Evolutionary conservation across 139 green algal genomes (phyloP).

Genomic region (Haematococcus lacustris): DNA sequence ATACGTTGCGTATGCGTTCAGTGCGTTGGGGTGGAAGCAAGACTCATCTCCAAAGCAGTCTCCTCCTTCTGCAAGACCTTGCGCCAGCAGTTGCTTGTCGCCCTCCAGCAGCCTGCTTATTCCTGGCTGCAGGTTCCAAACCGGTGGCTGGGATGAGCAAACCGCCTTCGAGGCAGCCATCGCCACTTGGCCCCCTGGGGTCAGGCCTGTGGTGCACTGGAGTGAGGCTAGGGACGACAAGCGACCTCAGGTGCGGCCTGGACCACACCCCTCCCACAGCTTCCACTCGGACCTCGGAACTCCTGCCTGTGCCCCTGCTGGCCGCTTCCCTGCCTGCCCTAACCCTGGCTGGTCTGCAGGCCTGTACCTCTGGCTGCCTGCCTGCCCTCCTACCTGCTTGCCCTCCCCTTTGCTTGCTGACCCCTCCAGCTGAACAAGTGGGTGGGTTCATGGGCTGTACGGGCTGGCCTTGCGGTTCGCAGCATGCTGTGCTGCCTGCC

Average conservation of each 20-base stretch:
- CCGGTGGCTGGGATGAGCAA: slow-evolving; percentile 36
- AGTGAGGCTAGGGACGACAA: slow-evolving; percentile 51
- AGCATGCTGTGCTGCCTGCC: not conserved
- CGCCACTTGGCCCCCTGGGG: slow-evolving; percentile 47
- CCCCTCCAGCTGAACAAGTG: not conserved
- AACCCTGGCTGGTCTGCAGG: not conserved
- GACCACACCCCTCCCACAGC: not conserved
- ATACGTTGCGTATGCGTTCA: no score
- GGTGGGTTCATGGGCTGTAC: not conserved
- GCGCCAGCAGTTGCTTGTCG: no score
- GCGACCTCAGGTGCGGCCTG: slow-evolving; percentile 10
- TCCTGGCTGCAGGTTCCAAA: not conserved
- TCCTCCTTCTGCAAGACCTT: no score
- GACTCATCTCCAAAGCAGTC: no score
- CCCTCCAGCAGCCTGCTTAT: no score
- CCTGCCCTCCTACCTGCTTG: no score
- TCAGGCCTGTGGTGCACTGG: slow-evolving; percentile 62
- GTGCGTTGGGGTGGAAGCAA: no score
- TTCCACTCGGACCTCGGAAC: not conserved
- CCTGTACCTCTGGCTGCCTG: not conserved
- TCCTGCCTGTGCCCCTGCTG: not conserved
- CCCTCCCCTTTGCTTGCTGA: not conserved
- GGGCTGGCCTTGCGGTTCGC: not conserved
- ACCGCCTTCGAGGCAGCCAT: slow-evolving; percentile 44
- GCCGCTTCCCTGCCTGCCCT: not conserved